Conservation (phyloP, 169 alveolate genomes). For the Babesia divergens region DNA sequence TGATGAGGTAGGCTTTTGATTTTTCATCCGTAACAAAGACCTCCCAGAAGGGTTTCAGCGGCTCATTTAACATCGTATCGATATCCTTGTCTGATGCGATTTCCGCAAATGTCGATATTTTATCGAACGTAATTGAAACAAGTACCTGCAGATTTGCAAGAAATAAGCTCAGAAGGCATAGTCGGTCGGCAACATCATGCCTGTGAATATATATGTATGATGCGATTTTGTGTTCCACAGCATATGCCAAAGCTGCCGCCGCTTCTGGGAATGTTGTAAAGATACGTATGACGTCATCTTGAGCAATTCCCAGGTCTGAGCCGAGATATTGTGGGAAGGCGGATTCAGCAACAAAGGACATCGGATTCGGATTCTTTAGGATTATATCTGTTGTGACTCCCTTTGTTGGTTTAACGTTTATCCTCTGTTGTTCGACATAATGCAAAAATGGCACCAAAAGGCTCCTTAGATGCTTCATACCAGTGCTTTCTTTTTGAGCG, state of each 20-base stretch:
- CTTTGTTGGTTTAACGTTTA: not conserved
- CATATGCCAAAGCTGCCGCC: conserved; percentile 22
- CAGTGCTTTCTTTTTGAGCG: not conserved
- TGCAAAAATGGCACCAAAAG: not conserved
- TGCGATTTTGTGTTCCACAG: not conserved
- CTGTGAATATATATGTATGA: not conserved
- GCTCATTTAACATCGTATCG: not conserved
- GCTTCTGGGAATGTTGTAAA: conserved; percentile 58
- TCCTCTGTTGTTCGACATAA: not conserved
- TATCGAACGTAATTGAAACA: conserved; percentile 12
- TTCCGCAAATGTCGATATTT: not conserved
- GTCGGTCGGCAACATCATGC: not conserved
- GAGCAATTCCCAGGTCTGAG: not conserved
- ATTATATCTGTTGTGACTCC: conserved; percentile 13
- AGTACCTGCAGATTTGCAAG: conserved; percentile 21
- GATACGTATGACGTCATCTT: conserved; percentile 23
- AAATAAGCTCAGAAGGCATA: conserved; percentile 3
- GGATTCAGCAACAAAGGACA: conserved; percentile 1
- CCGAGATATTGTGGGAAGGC: conserved; percentile 25
- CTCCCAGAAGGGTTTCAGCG: conserved; percentile 20
- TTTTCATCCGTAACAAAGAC: not conserved
- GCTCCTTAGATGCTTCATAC: not conserved
- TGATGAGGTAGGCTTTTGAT: conserved; percentile 2
- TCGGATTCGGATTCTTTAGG: not conserved
- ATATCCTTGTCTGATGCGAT: conserved; percentile 2